Evolutionary conservation across 768 basidiomycete genomes (phyloP), one percentile per base, ranked within the genome.

Genomic region (Pholiota conissans): DNA sequence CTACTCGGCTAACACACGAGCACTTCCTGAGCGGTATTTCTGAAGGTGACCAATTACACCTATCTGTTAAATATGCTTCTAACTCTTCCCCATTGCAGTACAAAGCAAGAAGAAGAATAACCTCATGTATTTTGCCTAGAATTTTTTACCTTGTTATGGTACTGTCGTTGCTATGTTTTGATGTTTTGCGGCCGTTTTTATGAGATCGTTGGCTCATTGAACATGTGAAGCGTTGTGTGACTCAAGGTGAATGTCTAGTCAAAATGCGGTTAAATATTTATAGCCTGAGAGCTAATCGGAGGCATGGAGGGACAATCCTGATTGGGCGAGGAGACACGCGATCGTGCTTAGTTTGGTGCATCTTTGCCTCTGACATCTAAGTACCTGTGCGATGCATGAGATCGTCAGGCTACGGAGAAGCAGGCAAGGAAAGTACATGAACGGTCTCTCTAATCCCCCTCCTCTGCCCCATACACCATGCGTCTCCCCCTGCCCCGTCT

Each of bases 71-170:
- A 20, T 32, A 42, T 61, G 40, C 24, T 30, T 61, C 62, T 73
- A 49, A 74, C 62, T 30, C 45, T 39, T 37, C 37, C 30, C 61
- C 64, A 62, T 48, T 71, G 50, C 73, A 98, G 89, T 98, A 56
- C 96, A 98, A 84, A 93, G 93, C 75, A 95, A 98, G 87, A 99
- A 99, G 86, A 98, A 98, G 86, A 98, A 98, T 69, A 89, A 93
- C 68, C 86, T 98, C 69, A 87, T 93, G 84, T 94, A 94, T 77
- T 94, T 93, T 73, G 92, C 91, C 49, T 94, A 89, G 61, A 52
- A 55, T 52, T 35, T 52, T 52, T 61, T 46, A 29, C 3, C 61
- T 14, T 20, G 39, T 40, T 32, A 20, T 34, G 42, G 58, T 46
- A 58, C 34, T 39, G 20, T 22, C 55, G 24, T 52, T 42, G 30